These are phyloP conservation scores for Colletotrichum sp. DNA, from an alignment of 2,329 filamentous ascomycete species.

Conservation along the genomic window DNA sequence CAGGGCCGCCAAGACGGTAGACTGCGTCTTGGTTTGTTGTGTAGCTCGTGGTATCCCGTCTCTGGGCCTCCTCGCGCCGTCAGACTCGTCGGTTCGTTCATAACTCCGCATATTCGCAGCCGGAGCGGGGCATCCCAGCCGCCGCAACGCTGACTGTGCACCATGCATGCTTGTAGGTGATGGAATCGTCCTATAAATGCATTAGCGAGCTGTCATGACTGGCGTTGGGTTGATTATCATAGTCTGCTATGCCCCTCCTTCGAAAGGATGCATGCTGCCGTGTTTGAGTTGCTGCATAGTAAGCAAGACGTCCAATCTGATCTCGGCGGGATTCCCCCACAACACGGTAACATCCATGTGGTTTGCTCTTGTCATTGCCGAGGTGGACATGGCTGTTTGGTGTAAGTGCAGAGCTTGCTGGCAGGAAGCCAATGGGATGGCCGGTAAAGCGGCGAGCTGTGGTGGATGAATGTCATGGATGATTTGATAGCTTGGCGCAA, in stretches of 20 bases:
- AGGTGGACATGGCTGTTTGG: neutral
- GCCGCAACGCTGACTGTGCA: conserved; percentile 2
- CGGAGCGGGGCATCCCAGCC: neutral
- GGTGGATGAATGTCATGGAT: neutral
- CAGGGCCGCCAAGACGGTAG: neutral
- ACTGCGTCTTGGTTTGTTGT: neutral
- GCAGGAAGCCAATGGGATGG: neutral
- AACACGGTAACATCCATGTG: neutral
- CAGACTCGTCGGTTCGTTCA: neutral
- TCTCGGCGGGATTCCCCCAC: neutral
- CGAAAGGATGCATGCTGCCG: neutral
- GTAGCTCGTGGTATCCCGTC: neutral
- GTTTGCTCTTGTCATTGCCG: neutral
- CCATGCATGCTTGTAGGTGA: neutral
- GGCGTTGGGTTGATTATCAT: neutral
- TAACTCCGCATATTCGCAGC: neutral
- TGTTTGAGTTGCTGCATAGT: neutral
- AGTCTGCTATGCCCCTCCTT: neutral
- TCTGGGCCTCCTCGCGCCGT: neutral
- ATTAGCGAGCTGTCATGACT: neutral
- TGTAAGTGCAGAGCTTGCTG: neutral
- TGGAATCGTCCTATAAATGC: neutral
- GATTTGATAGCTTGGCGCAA: neutral
- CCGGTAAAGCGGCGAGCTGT: neutral
- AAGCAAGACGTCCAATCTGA: neutral